phyloP scores from a whole-genome alignment of 2,329 filamentous ascomycete genomes.

The Ophiostoma montium region DNA sequence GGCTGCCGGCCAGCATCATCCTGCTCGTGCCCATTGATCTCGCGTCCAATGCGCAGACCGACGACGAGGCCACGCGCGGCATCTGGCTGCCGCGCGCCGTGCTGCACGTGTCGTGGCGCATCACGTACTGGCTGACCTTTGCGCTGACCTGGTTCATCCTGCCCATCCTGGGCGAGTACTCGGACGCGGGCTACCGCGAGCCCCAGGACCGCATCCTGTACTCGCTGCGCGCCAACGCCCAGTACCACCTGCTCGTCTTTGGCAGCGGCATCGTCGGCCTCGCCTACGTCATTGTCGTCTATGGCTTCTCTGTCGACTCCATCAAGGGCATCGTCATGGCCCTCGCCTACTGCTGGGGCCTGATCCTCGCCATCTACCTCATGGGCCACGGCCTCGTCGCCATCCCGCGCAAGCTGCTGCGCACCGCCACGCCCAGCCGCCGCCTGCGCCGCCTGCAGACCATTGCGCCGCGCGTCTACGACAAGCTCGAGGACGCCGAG shows the following conservation, averaged over 20 bases:
- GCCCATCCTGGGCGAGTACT: slow-evolving; percentile 85
- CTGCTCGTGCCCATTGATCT: slow-evolving; percentile 92
- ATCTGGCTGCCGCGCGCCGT: slow-evolving; percentile 75
- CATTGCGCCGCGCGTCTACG: slow-evolving; percentile 68
- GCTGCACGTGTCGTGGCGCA: slow-evolving; percentile 79
- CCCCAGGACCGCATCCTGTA: slow-evolving; percentile 68
- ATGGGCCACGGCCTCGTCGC: slow-evolving; percentile 96
- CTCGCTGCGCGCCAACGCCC: slow-evolving; percentile 73
- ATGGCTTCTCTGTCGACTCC: slow-evolving; percentile 55
- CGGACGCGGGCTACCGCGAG: slow-evolving; percentile 85
- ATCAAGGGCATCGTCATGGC: slow-evolving; percentile 85
- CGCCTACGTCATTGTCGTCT: slow-evolving; percentile 69
- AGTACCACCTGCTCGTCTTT: slow-evolving; percentile 74
- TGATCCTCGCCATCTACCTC: slow-evolving; percentile 83
- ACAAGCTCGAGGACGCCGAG: slow-evolving; percentile 75
- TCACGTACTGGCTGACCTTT: slow-evolving; percentile 96
- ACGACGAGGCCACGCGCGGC: slow-evolving; percentile 57
- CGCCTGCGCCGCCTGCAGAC: slow-evolving; percentile 62
- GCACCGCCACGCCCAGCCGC: slow-evolving; percentile 62
- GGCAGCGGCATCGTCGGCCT: slow-evolving; percentile 56
- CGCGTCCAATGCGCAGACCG: slow-evolving; percentile 65
- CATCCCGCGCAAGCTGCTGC: slow-evolving; percentile 68
- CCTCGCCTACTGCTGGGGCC: slow-evolving; percentile 83
- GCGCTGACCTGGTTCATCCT: slow-evolving; percentile 89
- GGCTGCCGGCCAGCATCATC: slow-evolving; percentile 79